These are phyloP conservation scores for Entoloma clypeatum DNA, from an alignment of 1,284 basidiomycete genomes.

Conservation along the genomic window DNA sequence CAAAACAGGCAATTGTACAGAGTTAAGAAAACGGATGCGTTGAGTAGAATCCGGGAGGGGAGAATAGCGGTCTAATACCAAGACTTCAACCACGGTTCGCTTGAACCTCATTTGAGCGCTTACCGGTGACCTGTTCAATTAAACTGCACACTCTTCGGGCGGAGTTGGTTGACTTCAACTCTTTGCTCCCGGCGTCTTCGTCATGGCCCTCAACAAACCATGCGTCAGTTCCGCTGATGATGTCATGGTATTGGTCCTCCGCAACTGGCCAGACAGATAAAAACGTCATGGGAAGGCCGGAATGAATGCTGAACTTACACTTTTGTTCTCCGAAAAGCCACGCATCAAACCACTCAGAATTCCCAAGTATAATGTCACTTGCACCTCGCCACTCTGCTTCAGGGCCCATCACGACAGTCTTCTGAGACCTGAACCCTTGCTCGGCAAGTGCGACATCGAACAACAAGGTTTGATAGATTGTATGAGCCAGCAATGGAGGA, in stretches of 20 bases:
- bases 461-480: conserved; percentile 85
- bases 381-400: conserved; percentile 65
- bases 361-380: conserved; percentile 77
- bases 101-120: conserved; percentile 16
- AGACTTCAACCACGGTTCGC: background rate
- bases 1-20: conserved; percentile 84
- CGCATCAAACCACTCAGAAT: conserved; percentile 83
- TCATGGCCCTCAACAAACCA: conserved; percentile 76
- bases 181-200: conserved; percentile 35
- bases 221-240: conserved; percentile 78
- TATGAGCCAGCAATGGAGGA: conserved; percentile 89
- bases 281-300: background rate
- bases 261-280: conserved; percentile 49
- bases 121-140: conserved; percentile 85
- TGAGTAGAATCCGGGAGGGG: conserved; percentile 78
- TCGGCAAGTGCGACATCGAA: conserved; percentile 86
- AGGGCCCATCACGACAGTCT: conserved; percentile 40
- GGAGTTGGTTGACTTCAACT: conserved; percentile 69
- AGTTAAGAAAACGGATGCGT: conserved; percentile 77
- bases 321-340: conserved; percentile 88
- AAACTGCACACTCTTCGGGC: conserved; percentile 80
- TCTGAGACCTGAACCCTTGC: conserved; percentile 63
- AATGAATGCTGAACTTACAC: conserved; percentile 52
- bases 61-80: conserved; percentile 74
- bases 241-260: conserved; percentile 76